These are phyloP conservation scores for Ogataea allantospora DNA, from an alignment of 805 yeast genomes.

Conservation along the genomic window DNA sequence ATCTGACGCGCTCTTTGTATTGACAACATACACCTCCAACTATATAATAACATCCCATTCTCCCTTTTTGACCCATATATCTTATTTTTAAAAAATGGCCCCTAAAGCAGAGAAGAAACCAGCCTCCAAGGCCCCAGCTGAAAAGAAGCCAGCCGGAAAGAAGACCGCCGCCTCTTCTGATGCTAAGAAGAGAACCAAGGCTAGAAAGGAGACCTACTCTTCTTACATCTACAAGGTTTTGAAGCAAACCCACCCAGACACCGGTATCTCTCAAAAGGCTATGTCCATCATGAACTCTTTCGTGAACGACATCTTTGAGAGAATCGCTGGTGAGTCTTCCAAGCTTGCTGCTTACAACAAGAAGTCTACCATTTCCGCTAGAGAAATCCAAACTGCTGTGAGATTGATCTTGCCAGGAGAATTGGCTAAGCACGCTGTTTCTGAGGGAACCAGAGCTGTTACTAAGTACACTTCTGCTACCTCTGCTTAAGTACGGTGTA, in stretches of 20 bases:
- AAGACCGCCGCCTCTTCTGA: constrained; percentile 82
- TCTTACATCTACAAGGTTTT: constrained; percentile 98
- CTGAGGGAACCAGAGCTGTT: constrained; percentile 98
- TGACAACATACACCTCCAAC: constrained; percentile 4
- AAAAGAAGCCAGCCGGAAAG: constrained; percentile 89
- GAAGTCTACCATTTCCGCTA: constrained; percentile 95
- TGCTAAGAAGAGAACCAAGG: constrained; percentile 88
- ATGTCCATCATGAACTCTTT: constrained; percentile 99
- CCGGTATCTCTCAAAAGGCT: constrained; percentile 98
- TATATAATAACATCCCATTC: constrained; percentile 9
- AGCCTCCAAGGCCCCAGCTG: constrained; percentile 98
- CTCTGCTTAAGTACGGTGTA: constrained; percentile 32
- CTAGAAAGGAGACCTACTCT: constrained; percentile 97
- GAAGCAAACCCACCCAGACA: constrained; percentile 98
- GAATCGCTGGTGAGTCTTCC: constrained; percentile 97
- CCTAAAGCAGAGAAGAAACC: constrained; percentile 61
- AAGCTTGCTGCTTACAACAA: constrained; percentile 98
- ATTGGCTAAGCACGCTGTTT: constrained; percentile 96
- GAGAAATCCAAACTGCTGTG: constrained; percentile 98
- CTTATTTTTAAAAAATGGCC: constrained; percentile 47
- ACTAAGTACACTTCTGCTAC: constrained; percentile 84
- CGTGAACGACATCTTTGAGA: constrained; percentile 96
- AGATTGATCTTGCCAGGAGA: constrained; percentile 98
- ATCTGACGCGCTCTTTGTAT: constrained; percentile 8
- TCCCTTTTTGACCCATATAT: constrained; percentile 5